Evolutionary conservation across 495 filamentous ascomycete genomes (phyloP), one percentile per base, ranked within the genome.

Genomic region (Cladorrhinum samala): DNA sequence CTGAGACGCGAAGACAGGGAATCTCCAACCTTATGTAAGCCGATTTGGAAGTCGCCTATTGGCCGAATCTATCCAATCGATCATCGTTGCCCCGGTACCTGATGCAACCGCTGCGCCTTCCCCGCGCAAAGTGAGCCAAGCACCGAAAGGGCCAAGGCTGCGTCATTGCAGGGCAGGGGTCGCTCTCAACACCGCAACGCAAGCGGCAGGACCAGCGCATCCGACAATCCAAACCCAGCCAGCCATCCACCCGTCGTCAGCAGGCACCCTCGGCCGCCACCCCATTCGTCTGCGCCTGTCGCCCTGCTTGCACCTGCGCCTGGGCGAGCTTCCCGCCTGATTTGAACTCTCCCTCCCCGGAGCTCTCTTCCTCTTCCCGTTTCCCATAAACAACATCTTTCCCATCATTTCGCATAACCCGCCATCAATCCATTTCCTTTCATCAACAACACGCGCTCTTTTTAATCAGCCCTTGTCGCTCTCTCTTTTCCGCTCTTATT

Each of bases 81-180:
- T n/a, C n/a, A n/a, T n/a, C 13, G 39, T 41, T 47, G 24, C 24
- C 45, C 9, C 24, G 45, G 24, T 30, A 47, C 23, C 45, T 23
- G 21, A 33, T 14, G 24, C 23, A 17, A 13, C 20, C 30, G 24
- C 45, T 17, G 9, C 24, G 45, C 24, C n/a, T 25, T 47, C 45
- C 21, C 45, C n/a, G 45, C 21, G 11, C 39, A 14, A 37, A 14
- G 6, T 37, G 30, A 6, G 6, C 30, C 39, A 4, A 41, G 8
- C 39, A 41, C 13, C 39, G 13, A 14, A 41, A 18, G 17, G 39
- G 45, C 45, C 45, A 47, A 47, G 42, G 23, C 45, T 47, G 45
- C 45, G 45, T 47, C 39, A 41, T 41, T 41, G 39, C n/a, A 18
- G 39, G n/a, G 39, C 39, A 41, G 39, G 39, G 39, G 39, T 41